Evolutionary conservation across 148 eudicot species (phyloP).

Genomic region (Rhododendron ovatum): DNA sequence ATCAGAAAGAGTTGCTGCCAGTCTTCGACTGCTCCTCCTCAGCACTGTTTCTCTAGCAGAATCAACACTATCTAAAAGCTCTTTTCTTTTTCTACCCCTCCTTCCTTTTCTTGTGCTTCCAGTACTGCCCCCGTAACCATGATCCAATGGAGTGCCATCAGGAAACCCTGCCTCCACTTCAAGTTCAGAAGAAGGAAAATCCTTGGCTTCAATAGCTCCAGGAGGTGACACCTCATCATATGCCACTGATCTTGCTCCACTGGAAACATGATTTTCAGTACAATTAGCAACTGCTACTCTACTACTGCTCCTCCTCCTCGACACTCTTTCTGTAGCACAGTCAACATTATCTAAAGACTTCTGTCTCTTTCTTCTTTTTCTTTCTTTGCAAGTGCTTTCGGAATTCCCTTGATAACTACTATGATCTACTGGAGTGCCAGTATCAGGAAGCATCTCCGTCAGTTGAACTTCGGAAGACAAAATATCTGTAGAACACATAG

Average conservation of each 20-base stretch:
- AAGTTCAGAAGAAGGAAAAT: slow-evolving; percentile 18
- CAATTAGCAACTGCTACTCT: slow-evolving; percentile 36
- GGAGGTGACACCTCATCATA: background rate
- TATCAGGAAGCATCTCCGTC: slow-evolving; percentile 22
- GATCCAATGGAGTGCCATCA: slow-evolving; percentile 20
- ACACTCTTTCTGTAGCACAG: slow-evolving; percentile 34
- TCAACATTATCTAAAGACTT: slow-evolving; percentile 22
- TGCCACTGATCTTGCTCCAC: background rate
- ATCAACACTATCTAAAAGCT: slow-evolving; percentile 21
- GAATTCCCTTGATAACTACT: slow-evolving; percentile 27
- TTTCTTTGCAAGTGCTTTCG: slow-evolving; percentile 20
- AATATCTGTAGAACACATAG: background rate
- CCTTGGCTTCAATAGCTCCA: slow-evolving; percentile 19
- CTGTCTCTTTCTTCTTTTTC: slow-evolving; percentile 45
- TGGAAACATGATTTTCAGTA: slow-evolving; percentile 10
- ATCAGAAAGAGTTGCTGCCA: slow-evolving; percentile 26
- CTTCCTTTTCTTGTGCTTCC: slow-evolving; percentile 26
- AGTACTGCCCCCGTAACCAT: slow-evolving; percentile 25
- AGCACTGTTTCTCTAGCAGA: slow-evolving; percentile 43
- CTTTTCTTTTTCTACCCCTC: slow-evolving; percentile 49
- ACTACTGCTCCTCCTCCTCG: slow-evolving; percentile 87
- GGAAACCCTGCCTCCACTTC: slow-evolving; percentile 21
- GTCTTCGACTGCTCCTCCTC: slow-evolving; percentile 84
- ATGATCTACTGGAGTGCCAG: slow-evolving; percentile 11
- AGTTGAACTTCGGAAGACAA: slow-evolving; percentile 14